These are phyloP conservation scores for Panicum virgatum DNA, from an alignment of 202 grass and related monocot genomes.

Conservation along the genomic window DNA sequence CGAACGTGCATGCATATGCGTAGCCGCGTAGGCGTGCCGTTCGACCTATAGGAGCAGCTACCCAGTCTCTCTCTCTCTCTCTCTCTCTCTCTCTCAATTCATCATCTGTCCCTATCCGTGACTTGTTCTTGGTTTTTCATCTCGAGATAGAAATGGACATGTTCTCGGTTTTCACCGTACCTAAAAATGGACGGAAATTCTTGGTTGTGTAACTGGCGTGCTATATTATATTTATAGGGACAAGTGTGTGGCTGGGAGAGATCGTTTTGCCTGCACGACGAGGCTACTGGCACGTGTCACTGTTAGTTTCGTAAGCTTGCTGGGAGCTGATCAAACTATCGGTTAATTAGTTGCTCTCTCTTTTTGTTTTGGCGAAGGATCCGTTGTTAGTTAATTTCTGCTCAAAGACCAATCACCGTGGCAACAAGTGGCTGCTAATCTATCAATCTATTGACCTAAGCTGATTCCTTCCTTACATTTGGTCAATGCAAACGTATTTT, in stretches of 20 bases:
- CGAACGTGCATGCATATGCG: not conserved
- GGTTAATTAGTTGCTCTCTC: not conserved
- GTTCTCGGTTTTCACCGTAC: not conserved
- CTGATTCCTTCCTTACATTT: not conserved
- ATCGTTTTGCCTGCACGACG: not conserved
- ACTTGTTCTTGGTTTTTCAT: not conserved
- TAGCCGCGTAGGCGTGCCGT: no score
- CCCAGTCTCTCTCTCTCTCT: no score
- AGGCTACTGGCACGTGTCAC: not conserved
- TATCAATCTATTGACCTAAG: not conserved
- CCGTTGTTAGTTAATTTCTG: not conserved
- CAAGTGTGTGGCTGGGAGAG: not conserved
- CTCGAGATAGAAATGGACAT: not conserved
- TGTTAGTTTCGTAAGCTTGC: not conserved
- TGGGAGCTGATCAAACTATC: not conserved
- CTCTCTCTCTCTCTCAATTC: no score
- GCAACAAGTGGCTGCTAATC: not conserved
- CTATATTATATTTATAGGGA: not conserved
- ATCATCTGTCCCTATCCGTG: not conserved
- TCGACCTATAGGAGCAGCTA: no score
- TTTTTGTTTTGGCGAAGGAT: no score
- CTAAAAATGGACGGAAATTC: not conserved
- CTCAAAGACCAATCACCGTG: not conserved
- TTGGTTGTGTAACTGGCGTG: not conserved
- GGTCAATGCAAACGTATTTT: not conserved